A percentile compares a stretch with the other conserved stretches of the same genome.
Conservation (phyloP, 2,329 filamentous ascomycete genomes). For the Microsporum canis region DNA sequence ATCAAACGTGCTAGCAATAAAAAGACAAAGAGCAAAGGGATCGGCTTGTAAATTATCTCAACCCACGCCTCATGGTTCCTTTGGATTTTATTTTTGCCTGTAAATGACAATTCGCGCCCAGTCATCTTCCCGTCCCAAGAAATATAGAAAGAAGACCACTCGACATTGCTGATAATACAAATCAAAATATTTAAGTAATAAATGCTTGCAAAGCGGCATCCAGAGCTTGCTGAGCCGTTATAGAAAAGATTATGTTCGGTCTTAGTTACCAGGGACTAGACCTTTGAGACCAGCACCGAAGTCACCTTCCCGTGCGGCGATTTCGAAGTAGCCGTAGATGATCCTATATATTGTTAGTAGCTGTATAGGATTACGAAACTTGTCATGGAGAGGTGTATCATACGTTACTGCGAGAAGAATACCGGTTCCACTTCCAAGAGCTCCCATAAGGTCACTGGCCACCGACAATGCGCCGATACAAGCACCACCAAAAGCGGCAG, state of each 20-base stretch:
- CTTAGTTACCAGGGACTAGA: slow-evolving; percentile 44
- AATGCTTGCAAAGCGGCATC: neutral
- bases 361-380: slow-evolving; percentile 27
- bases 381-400: slow-evolving; percentile 37
- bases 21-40: neutral
- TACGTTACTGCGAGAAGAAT: slow-evolving; percentile 97
- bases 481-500: slow-evolving; percentile 94
- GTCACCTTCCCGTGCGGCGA: slow-evolving; percentile 96
- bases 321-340: slow-evolving; percentile 99
- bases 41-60: slow-evolving; percentile 1
- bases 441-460: slow-evolving; percentile 86
- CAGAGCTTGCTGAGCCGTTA: slow-evolving; percentile 1
- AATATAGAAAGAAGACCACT: slow-evolving; percentile 7
- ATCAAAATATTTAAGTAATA: slow-evolving; percentile 10
- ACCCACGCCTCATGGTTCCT: neutral
- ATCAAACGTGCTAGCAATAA: neutral
- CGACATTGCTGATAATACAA: slow-evolving; percentile 10
- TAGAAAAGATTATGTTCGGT: neutral
- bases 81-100: slow-evolving; percentile 3
- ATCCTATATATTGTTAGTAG: slow-evolving; percentile 48
- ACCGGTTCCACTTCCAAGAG: slow-evolving; percentile 91
- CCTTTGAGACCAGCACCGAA: slow-evolving; percentile 61
- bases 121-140: neutral
- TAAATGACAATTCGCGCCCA: slow-evolving; percentile 6
- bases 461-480: slow-evolving; percentile 98